These are phyloP conservation scores for Pleurotus tuoliensis DNA, from an alignment of 768 basidiomycete species.

Conservation along the genomic window DNA sequence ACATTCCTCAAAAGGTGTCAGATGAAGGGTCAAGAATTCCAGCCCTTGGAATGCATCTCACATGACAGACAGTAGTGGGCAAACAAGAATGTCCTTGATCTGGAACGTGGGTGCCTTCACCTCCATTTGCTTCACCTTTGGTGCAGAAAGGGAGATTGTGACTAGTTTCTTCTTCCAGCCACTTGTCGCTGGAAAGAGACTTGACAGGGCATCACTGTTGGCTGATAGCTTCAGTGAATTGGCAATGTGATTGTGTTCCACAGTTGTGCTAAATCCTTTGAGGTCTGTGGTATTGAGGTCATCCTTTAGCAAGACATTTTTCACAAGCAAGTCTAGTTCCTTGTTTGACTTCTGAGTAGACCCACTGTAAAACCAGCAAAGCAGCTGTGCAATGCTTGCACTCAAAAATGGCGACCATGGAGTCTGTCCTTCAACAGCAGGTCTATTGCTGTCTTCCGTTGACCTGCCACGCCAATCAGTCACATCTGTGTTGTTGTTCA, in stretches of 20 bases:
- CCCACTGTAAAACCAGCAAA: slow-evolving; percentile 28
- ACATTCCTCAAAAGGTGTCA: slow-evolving; percentile 2
- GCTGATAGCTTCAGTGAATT: no score
- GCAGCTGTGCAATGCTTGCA: slow-evolving; percentile 20
- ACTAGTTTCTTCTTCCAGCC: not conserved
- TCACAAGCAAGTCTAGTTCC: slow-evolving; percentile 23
- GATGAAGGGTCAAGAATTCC: not conserved
- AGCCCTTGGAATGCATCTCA: not conserved
- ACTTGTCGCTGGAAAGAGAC: not conserved
- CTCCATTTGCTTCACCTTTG: not conserved
- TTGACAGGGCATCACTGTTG: no score
- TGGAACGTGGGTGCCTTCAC: not conserved
- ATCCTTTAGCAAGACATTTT: slow-evolving; percentile 19
- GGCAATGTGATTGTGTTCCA: slow-evolving; percentile 7
- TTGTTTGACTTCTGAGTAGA: slow-evolving; percentile 22
- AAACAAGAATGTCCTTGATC: not conserved
- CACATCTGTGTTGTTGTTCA: not conserved
- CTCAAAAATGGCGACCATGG: slow-evolving; percentile 21
- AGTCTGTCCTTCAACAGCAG: not conserved
- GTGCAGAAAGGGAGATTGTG: not conserved
- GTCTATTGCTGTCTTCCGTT: no score
- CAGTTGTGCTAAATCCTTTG: slow-evolving; percentile 12
- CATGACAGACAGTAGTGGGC: not conserved
- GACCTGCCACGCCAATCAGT: no score
- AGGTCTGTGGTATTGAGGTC: slow-evolving; percentile 19